phyloP scores from a whole-genome alignment of 257 asterid species.

The Nicotiana sylvestris region DNA sequence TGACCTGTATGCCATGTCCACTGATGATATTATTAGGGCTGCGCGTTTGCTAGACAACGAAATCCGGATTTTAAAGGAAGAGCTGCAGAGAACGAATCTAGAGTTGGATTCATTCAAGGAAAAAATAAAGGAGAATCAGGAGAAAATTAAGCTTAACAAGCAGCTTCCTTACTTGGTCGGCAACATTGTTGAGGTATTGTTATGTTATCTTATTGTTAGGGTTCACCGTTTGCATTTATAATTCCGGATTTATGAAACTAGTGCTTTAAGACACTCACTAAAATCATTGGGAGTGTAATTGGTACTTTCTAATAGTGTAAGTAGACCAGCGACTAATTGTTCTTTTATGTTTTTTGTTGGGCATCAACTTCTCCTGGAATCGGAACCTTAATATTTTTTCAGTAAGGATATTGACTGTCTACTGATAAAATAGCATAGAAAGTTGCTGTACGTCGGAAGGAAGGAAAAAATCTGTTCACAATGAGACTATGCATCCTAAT shows the following conservation, averaged over 20 bases:
- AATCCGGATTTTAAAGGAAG: slow-evolving; percentile 75
- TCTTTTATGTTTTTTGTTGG: neutral
- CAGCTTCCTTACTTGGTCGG: slow-evolving; percentile 92
- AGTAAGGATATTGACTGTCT: neutral
- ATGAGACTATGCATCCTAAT: neutral
- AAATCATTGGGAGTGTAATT: neutral
- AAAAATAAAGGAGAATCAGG: slow-evolving; percentile 81
- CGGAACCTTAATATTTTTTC: neutral
- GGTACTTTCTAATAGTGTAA: neutral
- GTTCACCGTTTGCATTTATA: neutral
- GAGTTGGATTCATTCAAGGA: slow-evolving; percentile 74
- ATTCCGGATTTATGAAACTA: neutral
- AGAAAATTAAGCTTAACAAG: slow-evolving; percentile 78
- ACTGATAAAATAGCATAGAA: neutral
- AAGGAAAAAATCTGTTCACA: neutral
- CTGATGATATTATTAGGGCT: slow-evolving; percentile 69
- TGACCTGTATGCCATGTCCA: slow-evolving; percentile 68
- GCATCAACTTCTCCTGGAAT: neutral
- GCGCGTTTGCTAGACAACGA: slow-evolving; percentile 84
- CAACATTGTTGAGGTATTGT: slow-evolving; percentile 52
- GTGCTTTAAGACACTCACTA: neutral
- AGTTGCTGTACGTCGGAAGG: neutral
- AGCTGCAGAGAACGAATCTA: slow-evolving; percentile 72
- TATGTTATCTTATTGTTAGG: neutral
- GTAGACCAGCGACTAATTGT: neutral